Percentiles rank a stretch among this genome's conserved stretches.
These are phyloP conservation scores for Suhomyces terraborum DNA, from an alignment of 1,139 yeast genomes.

Conservation along the genomic window DNA sequence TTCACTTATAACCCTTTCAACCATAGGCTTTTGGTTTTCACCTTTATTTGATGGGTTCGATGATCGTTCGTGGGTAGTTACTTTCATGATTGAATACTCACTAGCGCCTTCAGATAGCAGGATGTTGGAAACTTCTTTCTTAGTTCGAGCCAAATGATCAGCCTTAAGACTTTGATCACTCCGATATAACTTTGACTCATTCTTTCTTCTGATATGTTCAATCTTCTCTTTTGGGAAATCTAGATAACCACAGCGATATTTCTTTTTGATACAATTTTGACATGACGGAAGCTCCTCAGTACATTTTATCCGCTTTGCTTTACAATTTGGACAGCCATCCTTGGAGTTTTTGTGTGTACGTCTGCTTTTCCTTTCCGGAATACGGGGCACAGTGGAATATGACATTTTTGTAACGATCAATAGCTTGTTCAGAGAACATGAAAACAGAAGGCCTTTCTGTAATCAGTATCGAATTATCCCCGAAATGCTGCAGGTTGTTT, in stretches of 20 bases:
- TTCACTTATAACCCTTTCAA: background rate
- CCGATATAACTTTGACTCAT: constrained; percentile 24
- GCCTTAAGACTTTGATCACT: background rate
- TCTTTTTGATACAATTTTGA: constrained; percentile 41
- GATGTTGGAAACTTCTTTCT: background rate
- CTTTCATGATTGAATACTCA: background rate
- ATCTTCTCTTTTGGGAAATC: constrained; percentile 44
- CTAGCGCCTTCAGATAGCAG: background rate
- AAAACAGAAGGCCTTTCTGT: background rate
- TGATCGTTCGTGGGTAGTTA: background rate
- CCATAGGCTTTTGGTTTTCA: background rate
- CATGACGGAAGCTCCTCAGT: constrained; percentile 48
- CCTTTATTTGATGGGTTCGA: background rate
- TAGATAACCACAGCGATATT: constrained; percentile 44
- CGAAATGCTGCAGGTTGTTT: too few species aligned
- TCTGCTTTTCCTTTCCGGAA: constrained; percentile 39
- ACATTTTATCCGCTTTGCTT: constrained; percentile 47
- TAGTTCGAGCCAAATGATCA: constrained; percentile 8
- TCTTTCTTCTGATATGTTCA: constrained; percentile 36
- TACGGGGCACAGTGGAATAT: constrained; percentile 7
- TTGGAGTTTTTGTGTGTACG: constrained; percentile 49
- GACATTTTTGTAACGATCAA: constrained; percentile 9
- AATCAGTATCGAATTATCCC: background rate
- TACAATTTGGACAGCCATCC: constrained; percentile 52
- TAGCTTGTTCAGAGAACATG: background rate